Evolutionary conservation across 176 grass and related monocot species (phyloP).

Genomic region (Stipa capillata): DNA sequence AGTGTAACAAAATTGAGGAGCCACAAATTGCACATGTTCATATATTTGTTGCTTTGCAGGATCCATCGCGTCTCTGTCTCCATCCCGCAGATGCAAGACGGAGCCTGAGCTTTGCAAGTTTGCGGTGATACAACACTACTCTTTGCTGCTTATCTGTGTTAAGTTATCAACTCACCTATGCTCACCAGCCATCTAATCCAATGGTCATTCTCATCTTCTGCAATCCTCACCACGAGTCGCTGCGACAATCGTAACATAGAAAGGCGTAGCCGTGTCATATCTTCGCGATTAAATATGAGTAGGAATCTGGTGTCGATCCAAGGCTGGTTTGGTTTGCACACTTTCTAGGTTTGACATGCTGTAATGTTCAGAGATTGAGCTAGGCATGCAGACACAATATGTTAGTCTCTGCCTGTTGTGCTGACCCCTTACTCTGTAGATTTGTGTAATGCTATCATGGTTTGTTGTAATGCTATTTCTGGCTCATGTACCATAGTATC

Average conservation of each 20-base stretch:
- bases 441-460: not conserved
- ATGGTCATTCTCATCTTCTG: not conserved
- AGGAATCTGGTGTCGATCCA: not conserved
- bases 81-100: not conserved
- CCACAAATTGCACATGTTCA: not conserved
- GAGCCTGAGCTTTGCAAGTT: not conserved
- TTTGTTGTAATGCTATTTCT: not conserved
- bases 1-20: not conserved
- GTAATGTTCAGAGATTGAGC: not conserved
- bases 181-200: not conserved
- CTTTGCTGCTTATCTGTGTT: not conserved
- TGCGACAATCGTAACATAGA: not conserved
- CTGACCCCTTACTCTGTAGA: not conserved
- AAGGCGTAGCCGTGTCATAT: slow-evolving; percentile 1
- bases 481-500: not conserved
- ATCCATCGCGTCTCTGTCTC: not conserved
- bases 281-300: not conserved
- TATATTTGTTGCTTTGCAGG: not conserved
- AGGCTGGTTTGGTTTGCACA: not conserved
- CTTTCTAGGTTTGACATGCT: not conserved
- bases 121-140: not conserved
- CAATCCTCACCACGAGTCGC: not conserved
- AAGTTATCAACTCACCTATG: not conserved
- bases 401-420: not conserved
- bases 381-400: not conserved